Percentiles rank a stretch among this genome's conserved stretches.
phyloP scores from a whole-genome alignment of 1,284 basidiomycete species.

The Trametes pubescens region DNA sequence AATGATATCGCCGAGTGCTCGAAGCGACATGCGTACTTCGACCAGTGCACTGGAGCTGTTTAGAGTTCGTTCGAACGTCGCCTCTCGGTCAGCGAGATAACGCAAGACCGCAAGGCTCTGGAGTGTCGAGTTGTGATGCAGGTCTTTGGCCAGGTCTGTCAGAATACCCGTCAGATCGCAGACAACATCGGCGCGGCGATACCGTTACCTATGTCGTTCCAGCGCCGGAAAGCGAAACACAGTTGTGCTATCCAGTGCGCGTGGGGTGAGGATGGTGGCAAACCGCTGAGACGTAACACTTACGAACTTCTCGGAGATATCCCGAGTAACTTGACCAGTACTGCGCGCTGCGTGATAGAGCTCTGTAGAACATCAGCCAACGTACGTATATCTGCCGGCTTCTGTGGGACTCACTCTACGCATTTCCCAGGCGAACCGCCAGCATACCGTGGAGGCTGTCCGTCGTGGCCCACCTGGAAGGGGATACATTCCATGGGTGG shows the following conservation, averaged over 20 bases:
- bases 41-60: constrained; percentile 39
- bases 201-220: constrained; percentile 71
- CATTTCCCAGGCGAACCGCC: constrained; percentile 32
- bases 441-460: not conserved
- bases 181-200: not conserved
- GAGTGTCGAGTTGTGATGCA: constrained; percentile 69
- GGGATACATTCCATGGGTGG: constrained; percentile 70
- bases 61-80: constrained; percentile 40
- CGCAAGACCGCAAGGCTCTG: constrained; percentile 63
- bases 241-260: constrained; percentile 60
- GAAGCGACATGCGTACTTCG: constrained; percentile 39
- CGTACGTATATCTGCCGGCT: not conserved
- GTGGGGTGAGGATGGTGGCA: not conserved
- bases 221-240: constrained; percentile 74
- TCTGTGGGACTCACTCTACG: constrained; percentile 37
- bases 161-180: not conserved
- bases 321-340: constrained; percentile 87
- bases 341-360: constrained; percentile 77
- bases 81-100: constrained; percentile 56
- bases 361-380: constrained; percentile 50
- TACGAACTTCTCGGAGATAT: constrained; percentile 79
- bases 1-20: not conserved
- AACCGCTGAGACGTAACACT: constrained; percentile 40
- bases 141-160: constrained; percentile 69
- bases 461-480: constrained; percentile 40